Conservation (phyloP, 2,329 filamentous ascomycete genomes). For the Pochonia chlamydosporia region DNA sequence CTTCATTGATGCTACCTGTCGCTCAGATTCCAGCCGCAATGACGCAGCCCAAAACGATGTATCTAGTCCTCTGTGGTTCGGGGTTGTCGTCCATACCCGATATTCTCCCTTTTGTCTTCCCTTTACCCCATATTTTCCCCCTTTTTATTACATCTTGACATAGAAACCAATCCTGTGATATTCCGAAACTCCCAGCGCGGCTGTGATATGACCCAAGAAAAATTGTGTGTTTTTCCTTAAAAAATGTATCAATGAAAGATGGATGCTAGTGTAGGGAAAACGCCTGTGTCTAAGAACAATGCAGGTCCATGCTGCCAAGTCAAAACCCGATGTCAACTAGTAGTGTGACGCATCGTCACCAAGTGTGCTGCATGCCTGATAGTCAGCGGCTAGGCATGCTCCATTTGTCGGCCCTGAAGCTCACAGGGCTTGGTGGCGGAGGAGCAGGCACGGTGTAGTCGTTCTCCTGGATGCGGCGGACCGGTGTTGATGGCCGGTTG, state of each 20-base stretch:
- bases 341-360: too few species aligned
- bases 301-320: background rate
- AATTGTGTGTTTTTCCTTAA: too few species aligned
- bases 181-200: constrained; percentile 5
- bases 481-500: constrained; percentile 37
- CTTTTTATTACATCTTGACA: background rate
- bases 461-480: constrained; percentile 47
- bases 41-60: background rate
- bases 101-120: background rate
- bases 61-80: background rate
- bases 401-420: constrained; percentile 44
- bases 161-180: background rate
- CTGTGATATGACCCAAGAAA: constrained; percentile 2
- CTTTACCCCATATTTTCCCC: background rate
- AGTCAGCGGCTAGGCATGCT: constrained; percentile 4
- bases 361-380: too few species aligned
- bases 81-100: background rate
- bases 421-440: constrained; percentile 58
- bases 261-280: background rate
- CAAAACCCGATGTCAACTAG: too few species aligned
- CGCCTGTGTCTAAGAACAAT: background rate
- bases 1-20: background rate
- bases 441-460: constrained; percentile 62
- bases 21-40: background rate
- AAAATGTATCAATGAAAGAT: too few species aligned